A percentile compares a stretch with the other conserved stretches of the same genome.
These are phyloP conservation scores for Rhizopogon sp. DNA, from an alignment of 768 basidiomycete species.

Conservation along the genomic window DNA sequence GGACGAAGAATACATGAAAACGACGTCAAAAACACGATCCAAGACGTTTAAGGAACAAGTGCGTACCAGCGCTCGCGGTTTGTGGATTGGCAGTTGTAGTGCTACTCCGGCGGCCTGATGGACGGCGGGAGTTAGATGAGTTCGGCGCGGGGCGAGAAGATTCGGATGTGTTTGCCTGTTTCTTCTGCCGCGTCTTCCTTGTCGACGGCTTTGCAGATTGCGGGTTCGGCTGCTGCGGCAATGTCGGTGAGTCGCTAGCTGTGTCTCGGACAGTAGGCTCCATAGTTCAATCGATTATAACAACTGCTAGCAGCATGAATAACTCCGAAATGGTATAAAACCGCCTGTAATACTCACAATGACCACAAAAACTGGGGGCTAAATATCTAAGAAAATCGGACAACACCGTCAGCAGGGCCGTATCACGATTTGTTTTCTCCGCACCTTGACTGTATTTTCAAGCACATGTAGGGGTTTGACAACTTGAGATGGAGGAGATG, in stretches of 20 bases:
- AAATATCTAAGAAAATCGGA: not conserved
- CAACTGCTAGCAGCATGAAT: constrained; percentile 7
- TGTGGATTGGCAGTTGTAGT: constrained; percentile 12
- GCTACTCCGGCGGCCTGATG: constrained; percentile 23
- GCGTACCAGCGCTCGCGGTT: constrained; percentile 13
- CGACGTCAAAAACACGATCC: not conserved
- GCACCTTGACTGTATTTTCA: not conserved
- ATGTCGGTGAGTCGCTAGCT: constrained; percentile 29
- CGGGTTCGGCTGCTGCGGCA: constrained; percentile 36
- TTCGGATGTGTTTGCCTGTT: constrained; percentile 30
- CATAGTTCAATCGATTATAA: constrained; percentile 34
- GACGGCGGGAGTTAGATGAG: constrained; percentile 20
- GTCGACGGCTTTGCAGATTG: constrained; percentile 24
- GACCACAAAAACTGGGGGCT: not conserved
- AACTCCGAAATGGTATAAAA: constrained; percentile 20
- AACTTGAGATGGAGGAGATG: constrained; percentile 5
- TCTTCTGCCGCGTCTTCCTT: constrained; percentile 56
- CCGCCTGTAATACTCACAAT: not conserved
- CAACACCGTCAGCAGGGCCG: not conserved
- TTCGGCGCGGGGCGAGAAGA: constrained; percentile 12
- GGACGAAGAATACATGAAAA: constrained; percentile 10
- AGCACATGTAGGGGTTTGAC: not conserved
- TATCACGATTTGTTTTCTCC: not conserved
- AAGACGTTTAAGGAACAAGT: not conserved
- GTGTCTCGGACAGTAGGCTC: constrained; percentile 46